These are phyloP conservation scores for Trichoderma arundinaceum DNA, from an alignment of 2,329 filamentous ascomycete genomes.

Conservation along the genomic window DNA sequence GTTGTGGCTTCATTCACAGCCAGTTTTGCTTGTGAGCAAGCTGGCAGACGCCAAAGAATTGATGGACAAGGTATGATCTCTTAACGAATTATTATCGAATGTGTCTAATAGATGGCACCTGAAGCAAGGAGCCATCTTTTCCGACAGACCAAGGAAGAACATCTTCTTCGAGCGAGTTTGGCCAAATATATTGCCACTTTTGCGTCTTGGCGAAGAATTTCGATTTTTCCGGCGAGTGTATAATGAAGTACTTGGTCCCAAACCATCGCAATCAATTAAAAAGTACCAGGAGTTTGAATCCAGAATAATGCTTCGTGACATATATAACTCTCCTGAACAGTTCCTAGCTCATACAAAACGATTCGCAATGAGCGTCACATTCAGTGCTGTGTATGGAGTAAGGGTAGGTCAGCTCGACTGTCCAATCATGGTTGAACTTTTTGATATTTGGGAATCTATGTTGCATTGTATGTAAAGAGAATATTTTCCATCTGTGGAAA, in stretches of 20 bases:
- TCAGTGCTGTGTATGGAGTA: conserved; percentile 30
- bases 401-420: conserved; percentile 7
- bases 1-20: conserved; percentile 10
- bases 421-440: conserved; percentile 15
- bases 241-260: conserved; percentile 6
- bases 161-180: not conserved
- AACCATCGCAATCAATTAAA: not conserved
- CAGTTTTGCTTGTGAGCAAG: conserved; percentile 3
- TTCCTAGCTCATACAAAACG: conserved; percentile 16
- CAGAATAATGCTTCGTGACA: conserved; percentile 20
- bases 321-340: not conserved
- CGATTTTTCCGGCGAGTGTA: conserved; percentile 1
- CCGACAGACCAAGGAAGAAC: conserved; percentile 11
- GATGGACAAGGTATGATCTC: conserved; percentile 14
- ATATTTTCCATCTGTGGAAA: not conserved
- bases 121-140: conserved; percentile 15
- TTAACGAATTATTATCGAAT: not conserved
- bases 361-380: conserved; percentile 31
- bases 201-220: not conserved
- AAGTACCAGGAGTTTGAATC: conserved; percentile 28
- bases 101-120: not conserved
- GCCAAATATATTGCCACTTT: not conserved
- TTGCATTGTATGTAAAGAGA: not conserved
- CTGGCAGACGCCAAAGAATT: conserved; percentile 20
- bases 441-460: not conserved